Base-by-base conservation (phyloP, 1,284 basidiomycete genomes). In the Termitomyces sp. region DNA sequence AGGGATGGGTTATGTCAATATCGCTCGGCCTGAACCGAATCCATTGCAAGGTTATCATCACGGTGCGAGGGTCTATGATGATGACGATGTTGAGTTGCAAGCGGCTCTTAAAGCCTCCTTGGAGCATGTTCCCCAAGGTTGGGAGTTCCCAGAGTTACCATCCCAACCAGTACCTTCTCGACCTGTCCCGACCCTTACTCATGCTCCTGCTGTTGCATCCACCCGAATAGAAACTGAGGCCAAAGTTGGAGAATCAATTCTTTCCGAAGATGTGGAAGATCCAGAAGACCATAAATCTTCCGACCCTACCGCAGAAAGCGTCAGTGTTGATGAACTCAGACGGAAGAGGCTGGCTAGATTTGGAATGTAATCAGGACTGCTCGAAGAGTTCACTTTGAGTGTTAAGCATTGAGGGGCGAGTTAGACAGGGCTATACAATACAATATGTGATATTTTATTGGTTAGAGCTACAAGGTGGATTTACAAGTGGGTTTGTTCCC, bases 1-100 rank as follows among this genome's bases (percentile, higher is more conserved):
- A 58, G 61, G 34, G 34, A n/a, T 19, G 34, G 21, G 58, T 12
- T 50, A 60, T 31, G 53, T 52, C 45, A 50, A 57, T 38, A 31
- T 52, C 31, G 54, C 53, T 40, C 43, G 30, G 12, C 51, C 53
- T 28, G 38, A 17, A 36, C 26, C 56, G 5, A 30, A 40, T 21
- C 33, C 55, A 9, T 40, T 42, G 4, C 52, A 42, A 28, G 28
- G 43, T 31, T 8, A 28, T 13, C 40, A 49, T 7, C 31, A 13
- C 8, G 34, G 45, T 3, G 36, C 60, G 46, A 65, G 79, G 48
- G 80, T 84, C 38, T 90, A 93, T 61, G 92, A 94, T 61, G 90
- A 94, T 61, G 92, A 94, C 61, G 92, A 96, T 62, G 84, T 79
- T 34, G 88, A 91, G 64, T 72, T 95, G 36, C 89, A 94, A 69